These are phyloP conservation scores for Populus nigra DNA, from an alignment of 345 rosid species.

Conservation along the genomic window DNA sequence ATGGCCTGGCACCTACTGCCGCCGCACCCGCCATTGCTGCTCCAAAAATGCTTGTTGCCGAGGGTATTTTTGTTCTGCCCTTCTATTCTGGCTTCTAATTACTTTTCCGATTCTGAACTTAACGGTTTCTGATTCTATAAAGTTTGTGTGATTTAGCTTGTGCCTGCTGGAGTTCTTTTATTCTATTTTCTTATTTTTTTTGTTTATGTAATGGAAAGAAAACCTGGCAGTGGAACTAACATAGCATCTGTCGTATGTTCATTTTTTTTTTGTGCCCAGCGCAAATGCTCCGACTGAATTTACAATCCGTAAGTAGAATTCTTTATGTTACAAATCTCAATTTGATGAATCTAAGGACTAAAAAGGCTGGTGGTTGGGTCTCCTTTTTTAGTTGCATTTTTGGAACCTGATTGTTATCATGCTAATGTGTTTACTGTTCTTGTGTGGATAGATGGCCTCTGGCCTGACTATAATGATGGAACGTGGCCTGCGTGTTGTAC, in stretches of 20 bases:
- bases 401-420: neutral
- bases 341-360: neutral
- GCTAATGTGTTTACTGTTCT: constrained; percentile 3
- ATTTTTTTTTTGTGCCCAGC: constrained; percentile 33
- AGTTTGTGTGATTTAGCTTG: no score
- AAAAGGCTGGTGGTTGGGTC: neutral
- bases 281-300: constrained; percentile 64
- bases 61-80: constrained; percentile 32
- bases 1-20: constrained; percentile 89
- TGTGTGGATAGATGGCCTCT: constrained; percentile 68
- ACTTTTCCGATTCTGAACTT: neutral
- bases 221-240: constrained; percentile 13
- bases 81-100: neutral
- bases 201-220: no score
- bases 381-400: neutral
- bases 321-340: neutral
- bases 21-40: constrained; percentile 73
- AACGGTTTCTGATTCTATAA: no score
- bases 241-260: neutral
- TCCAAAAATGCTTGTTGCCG: constrained; percentile 81
- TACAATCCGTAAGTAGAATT: constrained; percentile 79
- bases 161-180: no score
- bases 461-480: constrained; percentile 97
- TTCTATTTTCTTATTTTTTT: no score
- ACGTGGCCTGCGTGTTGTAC: constrained; percentile 87